Conservation (phyloP, 768 basidiomycete species). For the Suillus brevipes region DNA sequence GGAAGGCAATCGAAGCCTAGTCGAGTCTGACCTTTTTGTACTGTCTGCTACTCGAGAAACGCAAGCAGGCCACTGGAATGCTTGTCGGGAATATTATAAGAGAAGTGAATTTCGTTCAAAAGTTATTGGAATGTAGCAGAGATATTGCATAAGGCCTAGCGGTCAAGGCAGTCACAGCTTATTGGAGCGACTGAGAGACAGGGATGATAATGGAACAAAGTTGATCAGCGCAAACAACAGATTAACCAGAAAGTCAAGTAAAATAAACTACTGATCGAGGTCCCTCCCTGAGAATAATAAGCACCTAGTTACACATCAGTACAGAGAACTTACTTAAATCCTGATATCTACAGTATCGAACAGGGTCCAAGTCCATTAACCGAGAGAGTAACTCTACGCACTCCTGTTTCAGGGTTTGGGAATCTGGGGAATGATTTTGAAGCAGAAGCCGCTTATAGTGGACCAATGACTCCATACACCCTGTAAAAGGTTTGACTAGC, state of each 20-base stretch:
- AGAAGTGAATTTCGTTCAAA: no score
- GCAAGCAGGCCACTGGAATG: no score
- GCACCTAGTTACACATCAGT: background rate
- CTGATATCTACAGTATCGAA: slow-evolving; percentile 65
- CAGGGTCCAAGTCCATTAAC: slow-evolving; percentile 64
- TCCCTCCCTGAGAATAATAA: background rate
- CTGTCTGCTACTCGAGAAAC: no score
- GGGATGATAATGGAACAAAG: background rate
- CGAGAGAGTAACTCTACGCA: slow-evolving; percentile 54
- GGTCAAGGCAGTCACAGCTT: background rate
- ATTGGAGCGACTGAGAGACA: background rate
- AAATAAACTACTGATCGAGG: background rate
- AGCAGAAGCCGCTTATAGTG: slow-evolving; percentile 77
- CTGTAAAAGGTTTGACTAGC: slow-evolving; percentile 38
- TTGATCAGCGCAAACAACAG: background rate
- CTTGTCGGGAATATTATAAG: no score
- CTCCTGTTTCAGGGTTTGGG: slow-evolving; percentile 42
- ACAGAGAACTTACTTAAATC: slow-evolving; percentile 51
- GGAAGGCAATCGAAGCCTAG: no score
- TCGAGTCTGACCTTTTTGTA: no score
- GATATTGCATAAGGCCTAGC: background rate
- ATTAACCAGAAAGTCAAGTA: background rate
- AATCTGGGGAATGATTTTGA: slow-evolving; percentile 41
- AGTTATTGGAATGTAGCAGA: no score
- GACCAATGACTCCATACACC: slow-evolving; percentile 93